A percentile compares a stretch with the other conserved stretches of the same genome.
Evolutionary conservation across 2,329 filamentous ascomycete genomes (phyloP).

Genomic region (Ophiostoma sp.): DNA sequence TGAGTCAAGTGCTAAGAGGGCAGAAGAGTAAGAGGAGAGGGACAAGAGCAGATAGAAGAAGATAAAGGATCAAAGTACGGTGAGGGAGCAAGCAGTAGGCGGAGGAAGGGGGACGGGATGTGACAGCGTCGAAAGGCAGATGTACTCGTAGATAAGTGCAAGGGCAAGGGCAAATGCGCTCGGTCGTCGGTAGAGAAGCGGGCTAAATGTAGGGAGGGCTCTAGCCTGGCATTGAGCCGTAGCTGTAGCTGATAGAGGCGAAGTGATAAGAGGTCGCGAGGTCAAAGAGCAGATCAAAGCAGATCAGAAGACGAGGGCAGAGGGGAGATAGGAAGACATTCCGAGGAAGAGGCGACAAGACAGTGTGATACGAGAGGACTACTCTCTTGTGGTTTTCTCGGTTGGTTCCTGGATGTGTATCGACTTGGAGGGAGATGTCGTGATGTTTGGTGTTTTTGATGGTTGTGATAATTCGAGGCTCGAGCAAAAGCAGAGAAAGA

Average conservation of each 20-base stretch:
- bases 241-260: neutral
- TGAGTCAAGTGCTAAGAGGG: constrained; percentile 5
- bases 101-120: constrained; percentile 4
- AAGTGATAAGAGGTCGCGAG: neutral
- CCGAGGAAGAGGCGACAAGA: neutral
- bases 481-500: neutral
- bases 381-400: neutral
- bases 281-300: neutral
- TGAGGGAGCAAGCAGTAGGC: neutral
- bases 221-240: neutral
- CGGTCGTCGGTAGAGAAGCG: neutral
- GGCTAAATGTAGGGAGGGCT: constrained; percentile 6
- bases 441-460: neutral
- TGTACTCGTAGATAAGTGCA: constrained; percentile 7
- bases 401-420: too few relatives aligned
- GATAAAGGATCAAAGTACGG: constrained; percentile 7
- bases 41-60: constrained; percentile 3
- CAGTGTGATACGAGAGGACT: neutral
- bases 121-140: neutral
- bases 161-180: too few relatives aligned
- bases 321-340: neutral
- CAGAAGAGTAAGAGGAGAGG: neutral
- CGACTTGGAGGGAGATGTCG: neutral
- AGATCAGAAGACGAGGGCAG: neutral
- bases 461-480: neutral